These are phyloP conservation scores for Ceratopteris richardii DNA, from an alignment of 75 land plant species.

Conservation along the genomic window DNA sequence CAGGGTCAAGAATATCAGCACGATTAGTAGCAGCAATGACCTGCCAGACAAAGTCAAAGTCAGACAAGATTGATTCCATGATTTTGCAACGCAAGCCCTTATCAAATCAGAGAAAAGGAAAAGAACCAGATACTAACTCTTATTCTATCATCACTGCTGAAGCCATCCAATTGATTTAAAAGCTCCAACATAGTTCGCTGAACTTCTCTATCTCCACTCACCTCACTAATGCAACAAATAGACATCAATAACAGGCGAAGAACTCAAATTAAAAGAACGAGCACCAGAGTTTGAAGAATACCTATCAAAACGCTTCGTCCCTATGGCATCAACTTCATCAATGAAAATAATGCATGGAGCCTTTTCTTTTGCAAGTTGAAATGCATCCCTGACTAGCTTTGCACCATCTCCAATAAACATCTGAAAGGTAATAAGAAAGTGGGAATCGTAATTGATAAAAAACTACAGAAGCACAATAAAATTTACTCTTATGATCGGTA, in stretches of 20 bases:
- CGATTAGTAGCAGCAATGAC: slow-evolving; percentile 99
- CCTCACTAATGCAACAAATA: slow-evolving; percentile 80
- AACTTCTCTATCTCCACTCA: slow-evolving; percentile 96
- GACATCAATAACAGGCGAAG: background rate
- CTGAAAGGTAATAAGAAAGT: slow-evolving; percentile 27
- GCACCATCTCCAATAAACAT: slow-evolving; percentile 99
- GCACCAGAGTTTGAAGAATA: too few relatives aligned
- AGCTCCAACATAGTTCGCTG: slow-evolving; percentile 95
- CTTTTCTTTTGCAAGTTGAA: slow-evolving; percentile 96
- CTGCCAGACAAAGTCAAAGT: slow-evolving; percentile 22
- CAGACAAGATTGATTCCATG: background rate
- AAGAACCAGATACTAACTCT: slow-evolving; percentile 41
- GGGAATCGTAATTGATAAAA: background rate
- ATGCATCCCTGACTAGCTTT: slow-evolving; percentile 98
- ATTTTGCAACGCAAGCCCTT: background rate
- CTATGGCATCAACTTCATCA: slow-evolving; percentile 98
- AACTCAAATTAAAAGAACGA: too few relatives aligned
- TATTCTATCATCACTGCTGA: slow-evolving; percentile 96
- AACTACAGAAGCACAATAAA: background rate
- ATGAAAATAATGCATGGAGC: slow-evolving; percentile 97
- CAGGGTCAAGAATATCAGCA: slow-evolving; percentile 96
- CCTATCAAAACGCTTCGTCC: slow-evolving; percentile 99
- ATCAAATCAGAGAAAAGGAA: background rate
- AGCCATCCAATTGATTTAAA: slow-evolving; percentile 95
- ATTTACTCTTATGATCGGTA: too few relatives aligned